phyloP scores from a whole-genome alignment of 2,329 filamentous ascomycete genomes.

The Achaetomium macrosporum region DNA sequence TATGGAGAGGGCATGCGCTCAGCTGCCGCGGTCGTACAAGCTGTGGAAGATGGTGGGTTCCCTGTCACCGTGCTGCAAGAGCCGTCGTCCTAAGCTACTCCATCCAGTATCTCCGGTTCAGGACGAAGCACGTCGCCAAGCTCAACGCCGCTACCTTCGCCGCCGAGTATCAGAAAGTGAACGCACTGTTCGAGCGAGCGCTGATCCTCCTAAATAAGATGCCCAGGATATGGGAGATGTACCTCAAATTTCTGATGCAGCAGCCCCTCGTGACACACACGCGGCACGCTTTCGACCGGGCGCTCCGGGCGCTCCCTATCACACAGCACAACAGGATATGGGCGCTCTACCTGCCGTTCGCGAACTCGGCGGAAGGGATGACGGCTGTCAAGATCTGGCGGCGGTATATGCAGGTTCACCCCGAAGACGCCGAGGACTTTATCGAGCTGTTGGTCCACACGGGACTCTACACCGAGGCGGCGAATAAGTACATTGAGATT shows the following conservation, averaged over 20 bases:
- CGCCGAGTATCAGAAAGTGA: conserved; percentile 85
- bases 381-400: conserved; percentile 93
- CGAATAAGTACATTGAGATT: conserved; percentile 84
- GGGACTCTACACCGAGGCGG: conserved; percentile 82
- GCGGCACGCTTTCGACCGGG: conserved; percentile 83
- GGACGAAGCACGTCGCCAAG: conserved; percentile 72
- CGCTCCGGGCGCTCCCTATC: conserved; percentile 82
- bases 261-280: conserved; percentile 89
- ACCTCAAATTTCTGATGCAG: conserved; percentile 79
- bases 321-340: conserved; percentile 96
- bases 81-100: conserved; percentile 18
- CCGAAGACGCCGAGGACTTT: conserved; percentile 91
- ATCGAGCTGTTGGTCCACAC: conserved; percentile 82
- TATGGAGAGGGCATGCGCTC: conserved; percentile 84
- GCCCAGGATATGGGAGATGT: conserved; percentile 98
- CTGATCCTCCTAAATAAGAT: conserved; percentile 96
- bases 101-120: conserved; percentile 72
- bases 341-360: conserved; percentile 85
- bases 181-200: conserved; percentile 87
- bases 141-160: conserved; percentile 77
- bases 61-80: conserved; percentile 3
- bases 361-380: conserved; percentile 80
- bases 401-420: conserved; percentile 94
- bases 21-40: conserved; percentile 93
- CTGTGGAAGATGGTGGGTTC: conserved; percentile 81